Base-by-base conservation (phyloP, 495 filamentous ascomycete genomes). In the Corynascus novoguineensis region DNA sequence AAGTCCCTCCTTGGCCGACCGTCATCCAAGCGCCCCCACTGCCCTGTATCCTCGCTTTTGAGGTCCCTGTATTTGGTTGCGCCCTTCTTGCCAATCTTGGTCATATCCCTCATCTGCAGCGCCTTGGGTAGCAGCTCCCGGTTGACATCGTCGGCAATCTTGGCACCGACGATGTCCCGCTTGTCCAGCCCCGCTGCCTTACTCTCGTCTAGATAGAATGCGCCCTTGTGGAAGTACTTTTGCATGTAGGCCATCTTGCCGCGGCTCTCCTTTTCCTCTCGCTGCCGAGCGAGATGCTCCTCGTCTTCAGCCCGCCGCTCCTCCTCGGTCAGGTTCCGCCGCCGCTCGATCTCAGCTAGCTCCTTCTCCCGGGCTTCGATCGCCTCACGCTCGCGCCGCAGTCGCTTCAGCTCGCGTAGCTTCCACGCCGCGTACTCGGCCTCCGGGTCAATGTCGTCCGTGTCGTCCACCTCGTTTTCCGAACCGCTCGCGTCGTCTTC, bases 181-280 rank as follows among this genome's bases (percentile, higher is more conserved):
- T 82, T 72, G 65, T 85, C 85, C 60, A 97, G 70, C 22, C 86
- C 89, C 67, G 86, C 81, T 15, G 80, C 79, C 59, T 86, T 83
- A 28, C 81, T 76, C 60, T 92, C 90, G 37, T 92, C 90, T 53
- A 85, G 85, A 74, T 87, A 97, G 75, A 97, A 98, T 24, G 93
- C 93, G 48, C 93, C 93, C 77, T 91, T 92, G 77, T 99, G 93
- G 68, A 86, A 90, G 72, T 97, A 97, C 68, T 92, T 92, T 69
- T 96, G 92, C 89, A 97, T 89, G 68, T 83, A 97, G 1, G 80
- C 79, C 76, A 92, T 88, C 77, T 96, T 87, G 38, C 92, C 93
- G 34, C 86, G 84, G 32, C 75, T 74, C 17, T 92, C 90, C 60
- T 88, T 90, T 61, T 97, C 93, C 61, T 92, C 90, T 56, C 86